These are phyloP conservation scores for Alnus glutinosa DNA, from an alignment of 306 rosid genomes.

Conservation along the genomic window DNA sequence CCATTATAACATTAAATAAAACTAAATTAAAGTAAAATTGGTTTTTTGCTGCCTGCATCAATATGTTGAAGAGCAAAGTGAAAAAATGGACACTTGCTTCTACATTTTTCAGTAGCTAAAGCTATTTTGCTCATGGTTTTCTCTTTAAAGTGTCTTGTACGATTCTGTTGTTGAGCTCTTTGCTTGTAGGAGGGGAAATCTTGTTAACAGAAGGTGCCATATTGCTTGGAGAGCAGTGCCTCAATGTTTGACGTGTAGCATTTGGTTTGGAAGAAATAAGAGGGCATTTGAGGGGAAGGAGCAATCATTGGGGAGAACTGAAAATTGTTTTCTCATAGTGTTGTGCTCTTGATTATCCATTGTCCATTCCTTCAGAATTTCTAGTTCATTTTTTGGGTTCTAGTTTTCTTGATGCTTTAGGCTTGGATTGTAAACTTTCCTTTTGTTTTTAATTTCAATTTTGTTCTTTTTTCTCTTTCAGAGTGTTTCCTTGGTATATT, in stretches of 20 bases:
- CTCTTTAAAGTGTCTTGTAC: not conserved
- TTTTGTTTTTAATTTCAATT: not conserved
- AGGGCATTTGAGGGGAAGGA: not conserved
- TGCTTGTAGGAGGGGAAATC: not conserved
- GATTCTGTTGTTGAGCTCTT: not conserved
- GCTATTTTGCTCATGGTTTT: not conserved
- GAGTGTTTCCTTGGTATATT: not conserved
- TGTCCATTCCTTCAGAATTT: not conserved
- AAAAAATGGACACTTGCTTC: not conserved
- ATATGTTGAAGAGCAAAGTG: too few species aligned
- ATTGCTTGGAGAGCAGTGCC: not conserved
- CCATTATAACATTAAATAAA: too few species aligned
- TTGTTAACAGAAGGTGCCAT: not conserved
- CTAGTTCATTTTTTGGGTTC: not conserved
- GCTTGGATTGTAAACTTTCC: not conserved
- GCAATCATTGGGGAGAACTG: not conserved
- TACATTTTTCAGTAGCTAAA: not conserved
- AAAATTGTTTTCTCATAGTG: not conserved
- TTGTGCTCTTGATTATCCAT: not conserved
- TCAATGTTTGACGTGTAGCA: not conserved
- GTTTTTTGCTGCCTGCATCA: too few species aligned
- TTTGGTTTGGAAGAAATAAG: not conserved
- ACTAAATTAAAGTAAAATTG: too few species aligned
- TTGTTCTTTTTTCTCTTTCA: not conserved
- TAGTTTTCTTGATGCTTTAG: not conserved